Percentiles rank a stretch among this genome's conserved stretches.
phyloP scores from a whole-genome alignment of 2,329 filamentous ascomycete species.

The Chaetomium sp. region DNA sequence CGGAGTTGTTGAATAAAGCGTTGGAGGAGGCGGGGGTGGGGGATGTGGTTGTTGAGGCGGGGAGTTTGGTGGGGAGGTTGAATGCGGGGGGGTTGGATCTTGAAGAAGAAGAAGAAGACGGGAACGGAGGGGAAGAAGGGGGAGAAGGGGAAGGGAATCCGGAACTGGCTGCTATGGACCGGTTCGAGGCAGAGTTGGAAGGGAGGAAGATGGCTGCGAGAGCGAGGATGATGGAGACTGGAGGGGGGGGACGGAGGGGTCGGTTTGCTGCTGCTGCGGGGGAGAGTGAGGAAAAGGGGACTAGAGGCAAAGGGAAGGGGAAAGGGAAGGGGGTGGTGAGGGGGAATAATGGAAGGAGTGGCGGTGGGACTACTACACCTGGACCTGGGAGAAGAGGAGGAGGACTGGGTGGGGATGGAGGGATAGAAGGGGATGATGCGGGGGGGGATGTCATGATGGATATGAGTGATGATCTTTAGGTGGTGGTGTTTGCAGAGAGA shows the following conservation, averaged over 20 bases:
- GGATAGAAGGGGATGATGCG: constrained; percentile 2
- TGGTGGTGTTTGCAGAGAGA: not conserved
- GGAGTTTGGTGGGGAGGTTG: not conserved
- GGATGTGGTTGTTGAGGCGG: constrained; percentile 25
- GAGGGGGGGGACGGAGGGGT: too few relatives aligned
- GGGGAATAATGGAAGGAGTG: constrained; percentile 29
- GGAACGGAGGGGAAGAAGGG: constrained; percentile 37
- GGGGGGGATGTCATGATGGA: constrained; percentile 45
- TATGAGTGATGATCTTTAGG: constrained; percentile 48
- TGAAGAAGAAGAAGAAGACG: constrained; percentile 31
- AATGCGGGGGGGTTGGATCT: not conserved
- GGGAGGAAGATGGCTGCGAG: constrained; percentile 40
- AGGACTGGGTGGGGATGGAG: constrained; percentile 24
- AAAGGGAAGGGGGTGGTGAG: constrained; percentile 37
- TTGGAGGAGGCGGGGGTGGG: constrained; percentile 53
- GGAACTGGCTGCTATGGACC: constrained; percentile 34
- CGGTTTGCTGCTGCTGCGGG: constrained; percentile 14
- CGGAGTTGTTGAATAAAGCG: constrained; percentile 68
- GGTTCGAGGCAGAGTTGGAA: constrained; percentile 48
- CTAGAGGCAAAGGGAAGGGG: constrained; percentile 19
- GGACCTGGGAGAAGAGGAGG: constrained; percentile 19
- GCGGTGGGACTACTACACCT: constrained; percentile 23
- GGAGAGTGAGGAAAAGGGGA: constrained; percentile 8
- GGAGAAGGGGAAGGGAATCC: constrained; percentile 32
- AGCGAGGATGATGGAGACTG: constrained; percentile 20